Percentiles rank a stretch among this genome's conserved stretches.
Evolutionary conservation across 208 protist genomes (phyloP).

Genomic region (Leishmania aethiopica): DNA sequence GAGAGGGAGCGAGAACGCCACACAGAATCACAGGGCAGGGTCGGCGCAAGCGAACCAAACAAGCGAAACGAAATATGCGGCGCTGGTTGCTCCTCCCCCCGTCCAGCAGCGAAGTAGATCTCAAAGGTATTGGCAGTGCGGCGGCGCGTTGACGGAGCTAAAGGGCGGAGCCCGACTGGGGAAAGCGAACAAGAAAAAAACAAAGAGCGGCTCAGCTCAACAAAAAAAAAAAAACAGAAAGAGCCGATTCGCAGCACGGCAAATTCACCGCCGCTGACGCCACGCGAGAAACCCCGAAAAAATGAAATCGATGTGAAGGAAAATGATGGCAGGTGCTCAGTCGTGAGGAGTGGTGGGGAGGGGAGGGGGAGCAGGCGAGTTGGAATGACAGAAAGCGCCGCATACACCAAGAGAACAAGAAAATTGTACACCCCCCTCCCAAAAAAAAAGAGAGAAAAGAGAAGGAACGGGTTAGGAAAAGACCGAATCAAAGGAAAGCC

Average conservation of each 20-base stretch:
- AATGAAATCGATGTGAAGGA: no score
- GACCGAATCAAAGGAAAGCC: not conserved
- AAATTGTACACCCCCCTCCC: not conserved
- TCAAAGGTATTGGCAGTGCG: not conserved
- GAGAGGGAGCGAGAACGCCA: not conserved
- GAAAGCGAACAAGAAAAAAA: not conserved
- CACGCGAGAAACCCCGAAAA: no score
- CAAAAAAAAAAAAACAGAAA: not conserved
- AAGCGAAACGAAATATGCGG: not conserved
- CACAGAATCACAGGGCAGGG: not conserved
- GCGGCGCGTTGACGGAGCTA: not conserved
- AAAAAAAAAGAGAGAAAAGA: not conserved
- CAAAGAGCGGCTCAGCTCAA: not conserved
- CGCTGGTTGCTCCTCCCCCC: not conserved
- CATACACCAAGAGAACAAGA: not conserved
- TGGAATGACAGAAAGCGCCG: not conserved
- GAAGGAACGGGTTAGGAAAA: not conserved
- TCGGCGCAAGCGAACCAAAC: not conserved
- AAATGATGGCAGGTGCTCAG: not conserved
- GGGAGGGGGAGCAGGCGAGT: not conserved
- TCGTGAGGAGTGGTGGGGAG: not conserved
- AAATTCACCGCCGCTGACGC: no score
- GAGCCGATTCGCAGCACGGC: not conserved
- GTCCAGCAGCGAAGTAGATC: not conserved
- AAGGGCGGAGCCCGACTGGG: not conserved